Base-by-base conservation (phyloP, 2,329 filamentous ascomycete genomes). In the Pseudogymnoascus pannorum region DNA sequence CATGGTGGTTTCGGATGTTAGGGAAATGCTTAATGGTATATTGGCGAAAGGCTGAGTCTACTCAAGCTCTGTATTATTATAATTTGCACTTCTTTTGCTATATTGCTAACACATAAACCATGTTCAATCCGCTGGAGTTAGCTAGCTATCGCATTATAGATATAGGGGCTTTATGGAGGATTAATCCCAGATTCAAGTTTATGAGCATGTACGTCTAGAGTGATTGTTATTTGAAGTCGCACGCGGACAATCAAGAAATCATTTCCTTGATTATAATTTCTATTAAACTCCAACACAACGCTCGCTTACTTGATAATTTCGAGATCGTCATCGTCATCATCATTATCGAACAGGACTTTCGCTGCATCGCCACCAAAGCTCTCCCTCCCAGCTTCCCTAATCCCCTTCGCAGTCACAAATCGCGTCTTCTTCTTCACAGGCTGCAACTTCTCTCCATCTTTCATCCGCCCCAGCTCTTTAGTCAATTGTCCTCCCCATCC, bases 391-490 rank as follows among this genome's bases (percentile, higher is more conserved):
- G 89, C 88, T 73, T 91, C 88, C 60, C 85, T 82, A 64, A 92
- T 92, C 0, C 89, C 89, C 71, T 87, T 89, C 42, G 86, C 85
- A 24, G 89, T 91, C 40, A 92, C 81, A 70, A 92, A 92, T n/a
- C 88, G 79, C 59, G 88, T 92, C 79, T 90, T 91, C 75, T 91
- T 87, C 66, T 82, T 79, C 31, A 84, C 79, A 16, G 64, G 66
- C 20, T 68, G 63, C 7, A 84, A 68, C 65, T 76, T 80, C 71
- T 85, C 82, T 1, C 84, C 84, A 3, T 84, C 79, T 69, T 81
- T 85, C 85, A 87, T 87, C 64, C 79, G 77, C 3, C 79, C 72
- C 24, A 87, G 75, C 72, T 87, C 86, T 40, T 80, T 77, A 62
- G 74, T 77, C 6, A 87, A 72, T 33, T 72, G 74, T 7, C 76